These are phyloP conservation scores for Kockovaella imperatae DNA, from an alignment of 768 basidiomycete species.

Conservation along the genomic window DNA sequence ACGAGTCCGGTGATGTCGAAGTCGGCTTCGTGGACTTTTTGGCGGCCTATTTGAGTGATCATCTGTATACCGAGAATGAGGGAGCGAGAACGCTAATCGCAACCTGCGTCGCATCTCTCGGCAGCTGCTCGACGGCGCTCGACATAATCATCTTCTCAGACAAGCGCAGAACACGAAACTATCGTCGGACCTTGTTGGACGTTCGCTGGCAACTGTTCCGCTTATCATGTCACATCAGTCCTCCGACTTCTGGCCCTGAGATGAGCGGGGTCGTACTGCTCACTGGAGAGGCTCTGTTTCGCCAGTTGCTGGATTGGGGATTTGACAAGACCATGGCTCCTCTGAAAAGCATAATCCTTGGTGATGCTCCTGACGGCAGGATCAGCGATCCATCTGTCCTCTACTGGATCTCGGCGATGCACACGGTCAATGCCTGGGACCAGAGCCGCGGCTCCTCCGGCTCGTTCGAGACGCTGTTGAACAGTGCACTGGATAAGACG, in stretches of 20 bases:
- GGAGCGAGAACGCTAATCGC: too few species aligned
- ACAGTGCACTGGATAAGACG: slow-evolving; percentile 13
- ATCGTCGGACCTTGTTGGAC: slow-evolving; percentile 9
- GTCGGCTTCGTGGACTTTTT: slow-evolving; percentile 8
- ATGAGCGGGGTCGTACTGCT: too few species aligned
- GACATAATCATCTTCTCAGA: too few species aligned
- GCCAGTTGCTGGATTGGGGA: slow-evolving; percentile 53
- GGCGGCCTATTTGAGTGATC: slow-evolving; percentile 2
- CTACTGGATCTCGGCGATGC: slow-evolving; percentile 66
- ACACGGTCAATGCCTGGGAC: slow-evolving; percentile 49
- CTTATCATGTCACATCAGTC: slow-evolving; percentile 2
- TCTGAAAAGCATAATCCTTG: slow-evolving; percentile 43
- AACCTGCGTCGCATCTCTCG: too few species aligned
- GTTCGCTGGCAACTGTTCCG: slow-evolving; percentile 18
- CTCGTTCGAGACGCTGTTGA: slow-evolving; percentile 27
- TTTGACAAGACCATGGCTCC: slow-evolving; percentile 50
- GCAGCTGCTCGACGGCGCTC: slow-evolving; percentile 12
- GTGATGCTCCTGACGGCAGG: slow-evolving; percentile 45
- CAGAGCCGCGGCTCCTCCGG: too few species aligned
- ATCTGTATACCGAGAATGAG: too few species aligned
- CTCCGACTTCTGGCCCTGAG: too few species aligned
- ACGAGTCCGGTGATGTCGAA: slow-evolving; percentile 43
- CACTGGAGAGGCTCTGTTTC: too few species aligned
- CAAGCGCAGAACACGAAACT: not conserved
- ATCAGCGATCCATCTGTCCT: slow-evolving; percentile 53